phyloP scores from a whole-genome alignment of 306 rosid genomes.

The Urtica urens region DNA sequence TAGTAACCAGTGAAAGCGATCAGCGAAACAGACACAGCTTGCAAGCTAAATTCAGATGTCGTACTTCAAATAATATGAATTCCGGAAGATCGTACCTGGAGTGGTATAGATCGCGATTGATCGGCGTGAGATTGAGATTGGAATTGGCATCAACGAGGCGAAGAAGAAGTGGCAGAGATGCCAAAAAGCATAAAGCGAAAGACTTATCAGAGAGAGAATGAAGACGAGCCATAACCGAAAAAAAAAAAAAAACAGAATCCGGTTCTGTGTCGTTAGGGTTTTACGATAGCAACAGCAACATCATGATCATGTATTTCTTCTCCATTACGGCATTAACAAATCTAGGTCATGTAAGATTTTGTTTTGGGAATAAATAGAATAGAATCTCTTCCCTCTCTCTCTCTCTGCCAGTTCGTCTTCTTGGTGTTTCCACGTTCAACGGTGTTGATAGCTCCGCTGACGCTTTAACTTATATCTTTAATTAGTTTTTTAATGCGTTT shows the following conservation, averaged over 20 bases:
- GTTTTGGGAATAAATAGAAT: background rate
- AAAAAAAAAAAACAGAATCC: conserved; percentile 3
- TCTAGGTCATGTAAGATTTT: too few relatives aligned
- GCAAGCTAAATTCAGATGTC: background rate
- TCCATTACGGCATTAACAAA: background rate
- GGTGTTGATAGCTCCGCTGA: conserved; percentile 31
- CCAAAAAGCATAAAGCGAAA: conserved; percentile 26
- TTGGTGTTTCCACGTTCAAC: conserved; percentile 35
- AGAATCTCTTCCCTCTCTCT: background rate
- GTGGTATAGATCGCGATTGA: conserved; percentile 83
- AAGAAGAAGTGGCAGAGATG: conserved; percentile 28
- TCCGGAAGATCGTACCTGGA: conserved; percentile 38
- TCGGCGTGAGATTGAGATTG: conserved; percentile 31
- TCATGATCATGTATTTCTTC: background rate
- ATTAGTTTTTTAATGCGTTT: background rate
- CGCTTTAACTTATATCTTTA: too few relatives aligned
- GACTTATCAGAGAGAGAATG: conserved; percentile 22
- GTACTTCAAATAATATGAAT: background rate
- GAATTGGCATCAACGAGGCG: conserved; percentile 27
- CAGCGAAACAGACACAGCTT: background rate
- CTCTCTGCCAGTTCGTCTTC: background rate
- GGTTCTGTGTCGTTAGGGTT: background rate
- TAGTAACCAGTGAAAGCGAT: background rate
- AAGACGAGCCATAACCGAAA: conserved; percentile 44
- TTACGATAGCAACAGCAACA: background rate